phyloP scores from a whole-genome alignment of 1,284 basidiomycete species.

The Rhodotorula sp. region DNA sequence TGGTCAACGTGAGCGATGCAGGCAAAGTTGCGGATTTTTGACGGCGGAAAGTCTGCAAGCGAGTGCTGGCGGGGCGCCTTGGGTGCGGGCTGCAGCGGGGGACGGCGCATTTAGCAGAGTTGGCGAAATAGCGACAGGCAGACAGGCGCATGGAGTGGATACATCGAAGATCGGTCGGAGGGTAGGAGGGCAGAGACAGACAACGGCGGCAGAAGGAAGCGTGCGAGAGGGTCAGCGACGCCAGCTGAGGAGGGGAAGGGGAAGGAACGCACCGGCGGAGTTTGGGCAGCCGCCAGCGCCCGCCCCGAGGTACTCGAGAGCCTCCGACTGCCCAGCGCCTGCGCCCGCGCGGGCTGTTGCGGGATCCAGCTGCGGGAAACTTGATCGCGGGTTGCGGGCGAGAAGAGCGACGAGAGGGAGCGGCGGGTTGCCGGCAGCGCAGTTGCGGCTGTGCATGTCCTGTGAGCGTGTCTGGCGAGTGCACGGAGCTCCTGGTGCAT shows the following conservation, averaged over 20 bases:
- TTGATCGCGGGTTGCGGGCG: neutral
- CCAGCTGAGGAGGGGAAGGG: neutral
- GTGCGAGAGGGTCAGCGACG: neutral
- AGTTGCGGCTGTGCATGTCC: neutral
- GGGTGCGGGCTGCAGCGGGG: neutral
- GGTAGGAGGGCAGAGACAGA: too few relatives aligned
- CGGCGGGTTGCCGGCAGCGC: neutral
- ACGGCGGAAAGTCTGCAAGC: conserved; percentile 63
- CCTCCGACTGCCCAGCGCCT: neutral
- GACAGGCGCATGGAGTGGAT: too few relatives aligned
- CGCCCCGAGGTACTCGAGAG: neutral
- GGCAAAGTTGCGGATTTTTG: conserved; percentile 86
- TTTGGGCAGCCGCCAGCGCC: neutral
- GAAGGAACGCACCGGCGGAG: neutral
- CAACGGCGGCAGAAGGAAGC: neutral
- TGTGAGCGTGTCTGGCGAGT: neutral
- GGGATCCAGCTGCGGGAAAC: neutral
- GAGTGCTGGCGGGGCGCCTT: neutral
- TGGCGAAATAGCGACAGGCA: too few relatives aligned
- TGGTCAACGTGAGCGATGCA: conserved; percentile 75
- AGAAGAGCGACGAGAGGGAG: neutral
- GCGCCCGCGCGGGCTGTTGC: neutral
- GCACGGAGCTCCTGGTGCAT: neutral
- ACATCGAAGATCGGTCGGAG: too few relatives aligned
- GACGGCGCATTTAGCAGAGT: too few relatives aligned